Base-by-base conservation (phyloP, 768 basidiomycete genomes). In the Coprinopsis strossmayeri region DNA sequence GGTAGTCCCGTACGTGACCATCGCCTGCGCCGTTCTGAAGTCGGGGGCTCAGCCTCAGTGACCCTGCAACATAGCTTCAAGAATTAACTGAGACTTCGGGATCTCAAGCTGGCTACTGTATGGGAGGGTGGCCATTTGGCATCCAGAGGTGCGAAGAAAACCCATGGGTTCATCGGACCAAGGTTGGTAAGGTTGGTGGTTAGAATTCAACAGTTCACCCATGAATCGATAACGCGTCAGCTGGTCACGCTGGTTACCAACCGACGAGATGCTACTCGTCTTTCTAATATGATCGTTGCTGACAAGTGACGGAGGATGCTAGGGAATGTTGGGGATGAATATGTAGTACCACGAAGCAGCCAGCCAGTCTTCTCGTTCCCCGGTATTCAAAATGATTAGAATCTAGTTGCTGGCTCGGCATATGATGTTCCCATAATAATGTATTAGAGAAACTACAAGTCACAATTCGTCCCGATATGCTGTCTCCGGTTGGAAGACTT, bases 391-490 rank as follows among this genome's bases (percentile, higher is more conserved):
- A 42, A 18, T 10, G 40, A 11, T 23, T 42, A 17, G 37, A 38
- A 20, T 38, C 37, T 38, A 7, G 37, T 5, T 18, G 37, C 37
- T 38, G 37, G 17, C 37, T 11, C 5, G 24, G 24, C 17, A 10
- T 18, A 23, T 42, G 7, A 5, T 5, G 5, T 5, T 23, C 11
- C 11, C 24, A 23, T 23, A 18, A 25, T 5, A 23, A 10, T 12
- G 40, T 25, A 42, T 45, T 27, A 15, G 30, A 18, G 27, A 45
- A 12, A 45, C 9, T 27, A 32, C 30, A 45, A 13, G 15, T 45
- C 43, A 45, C 43, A 45, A 23, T 32, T 45, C 43, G 28, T 45
- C 43, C 3, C 18, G 43, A 32, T 18, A 27, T 18, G 43, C 43
- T 13, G 25, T 3, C 3, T 32, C 28, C n/a, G 43, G 27, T 17